phyloP scores from a whole-genome alignment of 306 rosid species.

The Cucurbita pepo region DNA sequence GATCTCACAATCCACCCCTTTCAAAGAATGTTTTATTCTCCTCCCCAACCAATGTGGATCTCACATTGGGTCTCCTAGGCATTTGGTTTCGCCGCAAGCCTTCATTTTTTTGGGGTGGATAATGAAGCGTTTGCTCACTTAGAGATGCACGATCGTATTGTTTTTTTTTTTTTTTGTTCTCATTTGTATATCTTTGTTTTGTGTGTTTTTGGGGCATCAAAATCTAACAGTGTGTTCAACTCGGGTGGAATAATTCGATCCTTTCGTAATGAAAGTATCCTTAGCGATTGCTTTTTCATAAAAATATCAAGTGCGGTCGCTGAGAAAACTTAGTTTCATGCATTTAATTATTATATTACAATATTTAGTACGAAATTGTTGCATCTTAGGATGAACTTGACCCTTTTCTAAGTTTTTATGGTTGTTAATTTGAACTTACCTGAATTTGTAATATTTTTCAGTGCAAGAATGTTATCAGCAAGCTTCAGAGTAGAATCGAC shows the following conservation, averaged over 20 bases:
- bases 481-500: constrained; percentile 70
- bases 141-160: background rate
- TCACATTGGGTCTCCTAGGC: background rate
- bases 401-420: background rate
- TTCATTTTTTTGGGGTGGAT: background rate
- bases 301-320: background rate
- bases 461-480: constrained; percentile 89
- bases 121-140: background rate
- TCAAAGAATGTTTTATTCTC: no score
- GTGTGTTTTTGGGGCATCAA: background rate
- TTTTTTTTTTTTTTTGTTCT: background rate
- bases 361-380: background rate
- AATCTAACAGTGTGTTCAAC: background rate
- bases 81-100: background rate
- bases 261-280: background rate
- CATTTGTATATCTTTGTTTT: background rate
- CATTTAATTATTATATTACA: background rate
- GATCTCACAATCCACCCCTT: no score
- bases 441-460: constrained; percentile 11
- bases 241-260: background rate
- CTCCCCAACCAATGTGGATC: no score
- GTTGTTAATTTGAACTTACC: constrained; percentile 7
- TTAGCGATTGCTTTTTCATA: background rate
- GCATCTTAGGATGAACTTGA: background rate
- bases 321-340: background rate